Base-by-base conservation (phyloP, 2,329 filamentous ascomycete genomes). In the Pseudogymnoascus sp. region DNA sequence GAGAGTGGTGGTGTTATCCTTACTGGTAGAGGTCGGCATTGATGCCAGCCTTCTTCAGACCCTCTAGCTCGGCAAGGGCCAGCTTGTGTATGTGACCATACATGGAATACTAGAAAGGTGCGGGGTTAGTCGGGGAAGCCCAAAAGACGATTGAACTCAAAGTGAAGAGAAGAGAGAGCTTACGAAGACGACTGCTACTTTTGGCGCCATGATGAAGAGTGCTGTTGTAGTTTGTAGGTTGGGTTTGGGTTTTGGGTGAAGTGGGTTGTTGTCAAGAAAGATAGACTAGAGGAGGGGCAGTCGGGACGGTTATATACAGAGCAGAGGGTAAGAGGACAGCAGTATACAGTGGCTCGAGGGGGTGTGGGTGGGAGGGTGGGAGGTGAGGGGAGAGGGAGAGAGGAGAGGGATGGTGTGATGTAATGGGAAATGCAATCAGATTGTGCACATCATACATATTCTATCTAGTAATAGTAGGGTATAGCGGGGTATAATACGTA, bases 161-260 rank as follows among this genome's bases (percentile, higher is more conserved):
- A 33, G 43, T 61, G 35, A 38, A 63, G 60, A 63, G 43, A 59
- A 61, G 59, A 61, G 65, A 58, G 61, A 55, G 84, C 89, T 70
- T 82, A 93, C 90, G 77, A 86, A 96, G 76, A 96, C 86, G 78
- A 96, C 95, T 71, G 92, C 92, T 74, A 96, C 85, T 82, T 91
- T 96, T 77, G 90, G 90, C 79, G 90, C 90, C 91, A 96, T 96
- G 62, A 37, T 68, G 69, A 65, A 31, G 8, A 31, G 45, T 18
- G 25, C 4, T 4, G 45, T 52, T 49, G 25, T 31, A 4, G n/a
- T 31, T 31, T 31, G 25, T 52, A 11, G 23, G 25, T 31, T 52
- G 23, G n/a, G 45, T 23, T 25, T 49, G 21, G 21, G 23, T 25
- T 14, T 14, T 16, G 21, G 43, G 45, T 28, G 23, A 18, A 31